phyloP scores from a whole-genome alignment of 2,329 filamentous ascomycete species.

The Fusarium sp. region DNA sequence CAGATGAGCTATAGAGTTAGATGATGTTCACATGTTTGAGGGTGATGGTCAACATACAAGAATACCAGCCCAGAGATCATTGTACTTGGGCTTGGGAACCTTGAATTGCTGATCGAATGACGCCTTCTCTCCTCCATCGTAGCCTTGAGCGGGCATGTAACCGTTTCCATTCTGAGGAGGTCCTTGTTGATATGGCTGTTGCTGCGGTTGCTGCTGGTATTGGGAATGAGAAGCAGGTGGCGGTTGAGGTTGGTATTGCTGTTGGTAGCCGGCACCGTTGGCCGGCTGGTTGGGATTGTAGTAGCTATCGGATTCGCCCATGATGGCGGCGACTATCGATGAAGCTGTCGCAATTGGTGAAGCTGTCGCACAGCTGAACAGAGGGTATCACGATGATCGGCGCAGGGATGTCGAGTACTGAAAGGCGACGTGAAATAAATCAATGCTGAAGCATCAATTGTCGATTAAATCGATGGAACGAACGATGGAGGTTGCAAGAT shows the following conservation, averaged over 20 bases:
- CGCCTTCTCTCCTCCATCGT: slow-evolving; percentile 59
- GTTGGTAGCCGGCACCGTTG: slow-evolving; percentile 34
- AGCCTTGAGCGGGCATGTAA: slow-evolving; percentile 52
- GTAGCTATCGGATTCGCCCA: slow-evolving; percentile 53
- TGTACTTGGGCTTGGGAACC: slow-evolving; percentile 85
- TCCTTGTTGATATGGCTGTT: slow-evolving; percentile 46
- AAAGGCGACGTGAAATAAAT: slow-evolving; percentile 2
- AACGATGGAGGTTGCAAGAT: neutral
- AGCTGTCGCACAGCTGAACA: slow-evolving; percentile 2
- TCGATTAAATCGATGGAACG: neutral
- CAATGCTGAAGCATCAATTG: slow-evolving; percentile 7
- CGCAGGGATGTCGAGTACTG: slow-evolving; percentile 22
- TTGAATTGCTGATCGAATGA: slow-evolving; percentile 86
- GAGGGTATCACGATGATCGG: slow-evolving; percentile 20
- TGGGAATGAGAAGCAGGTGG: slow-evolving; percentile 30
- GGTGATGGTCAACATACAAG: slow-evolving; percentile 63
- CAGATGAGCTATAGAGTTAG: slow-evolving; percentile 68
- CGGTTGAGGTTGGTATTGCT: slow-evolving; percentile 44
- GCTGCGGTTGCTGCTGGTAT: slow-evolving; percentile 43
- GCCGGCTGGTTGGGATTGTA: slow-evolving; percentile 41
- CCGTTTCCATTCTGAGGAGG: slow-evolving; percentile 43
- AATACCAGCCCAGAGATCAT: slow-evolving; percentile 90
- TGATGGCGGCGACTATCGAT: slow-evolving; percentile 29
- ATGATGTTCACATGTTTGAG: neutral
- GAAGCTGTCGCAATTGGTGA: slow-evolving; percentile 2